Evolutionary conservation across 139 green algal genomes (phyloP).

Genomic region (Protoeuglena noctilucae): DNA sequence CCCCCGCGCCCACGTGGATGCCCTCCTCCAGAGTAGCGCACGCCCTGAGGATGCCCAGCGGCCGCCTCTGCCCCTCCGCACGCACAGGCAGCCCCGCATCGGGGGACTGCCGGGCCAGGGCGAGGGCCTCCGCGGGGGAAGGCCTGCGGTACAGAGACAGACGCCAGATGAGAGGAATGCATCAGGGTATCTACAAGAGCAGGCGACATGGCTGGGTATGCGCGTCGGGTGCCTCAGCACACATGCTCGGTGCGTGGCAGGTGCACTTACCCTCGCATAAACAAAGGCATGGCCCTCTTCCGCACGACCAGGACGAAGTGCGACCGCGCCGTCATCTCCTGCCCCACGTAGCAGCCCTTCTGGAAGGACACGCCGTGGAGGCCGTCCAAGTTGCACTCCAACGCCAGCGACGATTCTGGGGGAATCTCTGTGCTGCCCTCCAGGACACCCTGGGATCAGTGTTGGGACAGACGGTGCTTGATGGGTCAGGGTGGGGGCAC

Average conservation of each 20-base stretch:
- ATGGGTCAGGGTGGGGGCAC: background rate
- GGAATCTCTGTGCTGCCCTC: constrained; percentile 74
- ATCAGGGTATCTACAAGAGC: background rate
- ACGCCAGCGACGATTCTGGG: constrained; percentile 46
- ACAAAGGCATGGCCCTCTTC: constrained; percentile 61
- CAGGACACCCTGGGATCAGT: too few species aligned
- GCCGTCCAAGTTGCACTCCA: constrained; percentile 89
- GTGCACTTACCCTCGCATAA: background rate
- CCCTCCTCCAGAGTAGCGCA: constrained; percentile 10
- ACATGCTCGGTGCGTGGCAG: background rate
- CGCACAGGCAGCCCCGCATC: background rate
- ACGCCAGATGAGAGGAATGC: too few species aligned
- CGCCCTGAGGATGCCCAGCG: constrained; percentile 5
- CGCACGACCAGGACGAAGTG: constrained; percentile 62
- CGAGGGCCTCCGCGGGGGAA: too few species aligned
- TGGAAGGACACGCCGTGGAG: constrained; percentile 72
- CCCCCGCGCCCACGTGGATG: constrained; percentile 20
- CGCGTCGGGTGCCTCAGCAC: too few species aligned
- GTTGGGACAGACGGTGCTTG: background rate
- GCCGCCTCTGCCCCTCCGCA: background rate
- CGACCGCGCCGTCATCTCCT: constrained; percentile 67
- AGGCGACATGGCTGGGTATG: background rate
- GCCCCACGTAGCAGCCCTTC: constrained; percentile 96
- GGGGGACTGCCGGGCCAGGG: background rate
- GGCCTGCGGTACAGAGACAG: too few species aligned